Percentiles rank a stretch among this genome's conserved stretches.
phyloP scores from a whole-genome alignment of 371 early-diverging fungal species.

The Syncephalastrum contaminatum region DNA sequence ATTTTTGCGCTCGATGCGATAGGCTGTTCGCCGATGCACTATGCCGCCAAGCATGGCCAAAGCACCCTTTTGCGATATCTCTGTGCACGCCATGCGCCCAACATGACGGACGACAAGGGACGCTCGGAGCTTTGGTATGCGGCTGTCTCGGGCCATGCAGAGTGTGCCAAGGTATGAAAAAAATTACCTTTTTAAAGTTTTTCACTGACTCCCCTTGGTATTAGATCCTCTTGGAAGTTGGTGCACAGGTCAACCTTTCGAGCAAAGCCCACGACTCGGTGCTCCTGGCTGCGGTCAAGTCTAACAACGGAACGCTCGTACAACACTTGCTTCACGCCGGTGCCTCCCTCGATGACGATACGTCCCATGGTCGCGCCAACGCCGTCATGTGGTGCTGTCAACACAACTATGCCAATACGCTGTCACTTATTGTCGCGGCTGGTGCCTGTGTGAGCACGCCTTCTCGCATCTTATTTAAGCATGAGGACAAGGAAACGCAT shows the following conservation, averaged over 20 bases:
- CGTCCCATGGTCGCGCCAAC: constrained; percentile 23
- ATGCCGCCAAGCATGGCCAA: constrained; percentile 51
- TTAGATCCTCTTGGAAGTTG: constrained; percentile 29
- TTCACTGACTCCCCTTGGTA: not conserved
- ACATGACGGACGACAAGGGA: constrained; percentile 34
- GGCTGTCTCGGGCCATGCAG: constrained; percentile 18
- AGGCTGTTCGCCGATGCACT: constrained; percentile 45
- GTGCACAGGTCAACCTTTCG: constrained; percentile 11
- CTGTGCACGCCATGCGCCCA: constrained; percentile 7
- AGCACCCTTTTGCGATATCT: constrained; percentile 24
- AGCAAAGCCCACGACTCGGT: constrained; percentile 15
- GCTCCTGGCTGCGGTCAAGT: constrained; percentile 23
- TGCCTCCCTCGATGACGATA: constrained; percentile 30
- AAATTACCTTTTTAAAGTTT: not conserved
- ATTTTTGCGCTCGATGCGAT: constrained; percentile 19
- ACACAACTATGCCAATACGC: constrained; percentile 15
- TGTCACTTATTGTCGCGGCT: constrained; percentile 27
- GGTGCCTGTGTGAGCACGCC: constrained; percentile 25
- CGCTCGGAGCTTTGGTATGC: constrained; percentile 49
- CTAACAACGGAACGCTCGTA: constrained; percentile 18
- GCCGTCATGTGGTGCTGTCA: constrained; percentile 36
- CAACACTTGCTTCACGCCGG: constrained; percentile 27
- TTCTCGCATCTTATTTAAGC: not conserved
- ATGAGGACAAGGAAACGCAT: no score
- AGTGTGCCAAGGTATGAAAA: constrained; percentile 24